Conservation (phyloP, 140 eudicot species). For the Anethum foeniculum region DNA sequence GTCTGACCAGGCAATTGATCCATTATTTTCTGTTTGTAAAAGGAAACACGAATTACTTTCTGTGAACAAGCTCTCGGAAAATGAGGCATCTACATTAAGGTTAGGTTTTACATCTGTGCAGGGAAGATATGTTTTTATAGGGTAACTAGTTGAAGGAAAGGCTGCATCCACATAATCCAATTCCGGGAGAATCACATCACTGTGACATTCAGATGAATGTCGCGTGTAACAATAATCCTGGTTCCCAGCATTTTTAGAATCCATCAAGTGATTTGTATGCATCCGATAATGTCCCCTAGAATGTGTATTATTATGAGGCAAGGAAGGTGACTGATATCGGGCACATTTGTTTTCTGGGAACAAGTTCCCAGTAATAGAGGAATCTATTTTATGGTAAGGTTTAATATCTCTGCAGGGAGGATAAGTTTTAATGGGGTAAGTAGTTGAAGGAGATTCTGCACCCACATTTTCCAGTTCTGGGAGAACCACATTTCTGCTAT, state of each 20-base stretch:
- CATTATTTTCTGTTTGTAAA: conserved; percentile 19
- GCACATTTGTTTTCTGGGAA: conserved; percentile 14
- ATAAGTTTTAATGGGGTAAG: conserved; percentile 14
- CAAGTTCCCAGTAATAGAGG: conserved; percentile 12
- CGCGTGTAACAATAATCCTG: conserved; percentile 22
- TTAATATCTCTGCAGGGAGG: conserved; percentile 7
- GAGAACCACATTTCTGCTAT: conserved; percentile 20
- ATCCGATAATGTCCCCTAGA: conserved; percentile 19
- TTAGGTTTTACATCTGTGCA: conserved; percentile 12
- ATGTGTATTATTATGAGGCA: not conserved
- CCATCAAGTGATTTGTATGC: conserved; percentile 16
- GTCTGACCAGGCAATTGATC: conserved; percentile 7
- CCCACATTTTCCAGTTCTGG: conserved; percentile 26
- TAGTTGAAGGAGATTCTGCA: conserved; percentile 19
- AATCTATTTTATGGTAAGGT: conserved; percentile 12
- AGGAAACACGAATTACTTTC: conserved; percentile 21
- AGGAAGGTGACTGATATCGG: conserved; percentile 21
- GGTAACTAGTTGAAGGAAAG: conserved; percentile 21
- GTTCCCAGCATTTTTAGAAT: conserved; percentile 9
- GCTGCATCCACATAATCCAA: conserved; percentile 24
- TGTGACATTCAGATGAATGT: conserved; percentile 14
- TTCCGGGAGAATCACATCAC: conserved; percentile 26
- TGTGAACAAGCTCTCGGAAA: conserved; percentile 15
- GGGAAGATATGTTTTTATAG: conserved; percentile 9
- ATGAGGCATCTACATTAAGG: conserved; percentile 7